These are phyloP conservation scores for Coelastrella sp. DNA, from an alignment of 139 green algal species.

Conservation along the genomic window DNA sequence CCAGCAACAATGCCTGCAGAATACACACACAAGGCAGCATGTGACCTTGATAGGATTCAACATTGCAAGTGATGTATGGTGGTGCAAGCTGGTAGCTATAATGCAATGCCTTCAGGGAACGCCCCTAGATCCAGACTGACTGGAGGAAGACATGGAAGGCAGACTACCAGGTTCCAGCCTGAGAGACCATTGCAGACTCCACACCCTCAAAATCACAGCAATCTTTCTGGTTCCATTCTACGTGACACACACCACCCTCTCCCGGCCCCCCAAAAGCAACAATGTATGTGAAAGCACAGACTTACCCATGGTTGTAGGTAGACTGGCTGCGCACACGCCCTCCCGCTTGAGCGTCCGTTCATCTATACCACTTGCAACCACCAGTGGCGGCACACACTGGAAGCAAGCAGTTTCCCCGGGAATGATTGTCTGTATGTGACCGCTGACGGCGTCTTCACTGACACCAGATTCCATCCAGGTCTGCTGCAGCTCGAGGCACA, in stretches of 20 bases:
- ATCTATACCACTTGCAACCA: constrained; percentile 95
- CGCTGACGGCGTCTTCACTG: constrained; percentile 94
- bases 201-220: not conserved
- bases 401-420: constrained; percentile 83
- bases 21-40: not conserved
- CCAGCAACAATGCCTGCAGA: constrained; percentile 90
- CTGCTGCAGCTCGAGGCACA: constrained; percentile 95
- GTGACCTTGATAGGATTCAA: no score
- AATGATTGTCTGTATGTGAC: constrained; percentile 90
- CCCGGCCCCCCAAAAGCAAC: not conserved
- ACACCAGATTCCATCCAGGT: constrained; percentile 97
- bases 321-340: constrained; percentile 95
- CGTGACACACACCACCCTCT: not conserved
- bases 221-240: not conserved
- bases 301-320: constrained; percentile 96
- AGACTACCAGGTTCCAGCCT: no score
- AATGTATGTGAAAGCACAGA: not conserved
- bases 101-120: no score
- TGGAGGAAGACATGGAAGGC: no score
- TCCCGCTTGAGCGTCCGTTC: constrained; percentile 97
- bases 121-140: no score
- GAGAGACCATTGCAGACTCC: not conserved
- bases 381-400: constrained; percentile 91
- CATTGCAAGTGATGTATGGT: no score
- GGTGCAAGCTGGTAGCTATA: no score